A percentile compares a stretch with the other conserved stretches of the same genome.
These are phyloP conservation scores for Penicillium alfredii DNA, from an alignment of 495 filamentous ascomycete genomes.

Conservation along the genomic window DNA sequence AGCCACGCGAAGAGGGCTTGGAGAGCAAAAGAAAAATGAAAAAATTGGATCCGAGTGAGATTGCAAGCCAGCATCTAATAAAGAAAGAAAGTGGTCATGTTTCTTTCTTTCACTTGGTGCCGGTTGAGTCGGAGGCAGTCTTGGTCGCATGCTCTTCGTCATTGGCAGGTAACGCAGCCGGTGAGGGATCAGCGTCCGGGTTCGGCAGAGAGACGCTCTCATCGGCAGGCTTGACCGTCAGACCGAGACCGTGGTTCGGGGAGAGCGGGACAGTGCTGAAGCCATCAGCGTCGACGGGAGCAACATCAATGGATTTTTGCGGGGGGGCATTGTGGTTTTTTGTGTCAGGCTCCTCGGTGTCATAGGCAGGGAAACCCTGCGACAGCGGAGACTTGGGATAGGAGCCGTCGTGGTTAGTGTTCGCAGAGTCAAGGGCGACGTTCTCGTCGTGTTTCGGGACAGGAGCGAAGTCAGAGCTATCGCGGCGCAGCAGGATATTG, in stretches of 20 bases:
- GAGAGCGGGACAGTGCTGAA: background rate
- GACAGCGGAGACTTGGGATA: conserved; percentile 38
- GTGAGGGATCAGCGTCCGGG: too few relatives aligned
- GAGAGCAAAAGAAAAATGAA: too few relatives aligned
- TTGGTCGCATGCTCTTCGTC: too few relatives aligned
- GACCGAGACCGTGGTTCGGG: background rate
- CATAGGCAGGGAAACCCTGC: conserved; percentile 22
- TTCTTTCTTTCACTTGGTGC: too few relatives aligned
- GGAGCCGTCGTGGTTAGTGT: conserved; percentile 15
- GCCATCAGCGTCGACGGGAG: background rate
- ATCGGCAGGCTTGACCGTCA: background rate
- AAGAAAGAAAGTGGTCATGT: too few relatives aligned
- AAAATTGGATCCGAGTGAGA: too few relatives aligned
- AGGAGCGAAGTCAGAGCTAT: conserved; percentile 30
- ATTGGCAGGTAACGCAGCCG: too few relatives aligned
- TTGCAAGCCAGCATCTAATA: too few relatives aligned
- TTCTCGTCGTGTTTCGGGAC: conserved; percentile 21
- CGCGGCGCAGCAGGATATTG: conserved; percentile 36
- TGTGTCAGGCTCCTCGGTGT: too few relatives aligned
- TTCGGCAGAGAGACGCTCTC: background rate
- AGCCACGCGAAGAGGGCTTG: too few relatives aligned
- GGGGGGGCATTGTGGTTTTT: too few relatives aligned
- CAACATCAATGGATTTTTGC: background rate
- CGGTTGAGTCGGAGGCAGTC: too few relatives aligned
- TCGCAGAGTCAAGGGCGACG: conserved; percentile 3